A percentile compares a stretch with the other conserved stretches of the same genome.
Evolutionary conservation across 176 grass and related monocot species (phyloP).

Genomic region (Aegilops sharonensis): DNA sequence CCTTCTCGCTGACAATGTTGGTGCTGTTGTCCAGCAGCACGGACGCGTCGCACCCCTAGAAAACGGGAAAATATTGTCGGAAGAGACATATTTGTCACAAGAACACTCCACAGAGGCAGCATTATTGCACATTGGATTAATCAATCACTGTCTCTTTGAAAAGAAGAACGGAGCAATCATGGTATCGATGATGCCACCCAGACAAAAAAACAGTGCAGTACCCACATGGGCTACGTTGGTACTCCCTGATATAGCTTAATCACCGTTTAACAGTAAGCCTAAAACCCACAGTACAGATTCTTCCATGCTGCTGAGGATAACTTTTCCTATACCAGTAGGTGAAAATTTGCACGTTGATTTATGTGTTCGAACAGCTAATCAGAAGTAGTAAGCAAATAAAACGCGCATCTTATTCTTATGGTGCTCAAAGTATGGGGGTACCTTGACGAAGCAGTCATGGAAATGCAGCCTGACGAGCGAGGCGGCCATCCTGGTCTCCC

Average conservation of each 20-base stretch:
- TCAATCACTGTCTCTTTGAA: not conserved
- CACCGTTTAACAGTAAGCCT: constrained; percentile 11
- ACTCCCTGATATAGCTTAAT: not conserved
- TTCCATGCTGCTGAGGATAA: not conserved
- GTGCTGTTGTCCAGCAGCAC: constrained; percentile 68
- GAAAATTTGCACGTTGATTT: not conserved
- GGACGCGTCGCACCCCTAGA: constrained; percentile 76
- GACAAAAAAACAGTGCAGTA: not conserved
- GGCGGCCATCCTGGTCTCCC: constrained; percentile 70
- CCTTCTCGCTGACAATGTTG: constrained; percentile 76
- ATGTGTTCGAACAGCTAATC: not conserved
- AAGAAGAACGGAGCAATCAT: constrained; percentile 25
- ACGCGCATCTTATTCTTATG: not conserved
- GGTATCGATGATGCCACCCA: constrained; percentile 10
- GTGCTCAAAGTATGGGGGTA: not conserved
- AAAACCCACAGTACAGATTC: not conserved
- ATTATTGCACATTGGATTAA: constrained; percentile 28
- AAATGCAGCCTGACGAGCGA: constrained; percentile 59
- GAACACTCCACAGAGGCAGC: not conserved
- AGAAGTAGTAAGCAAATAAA: not conserved
- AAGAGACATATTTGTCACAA: not conserved
- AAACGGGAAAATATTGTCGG: not conserved
- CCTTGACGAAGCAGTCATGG: constrained; percentile 64
- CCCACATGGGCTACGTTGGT: constrained; percentile 2
- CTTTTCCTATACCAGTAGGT: not conserved